phyloP scores from a whole-genome alignment of 2,329 filamentous ascomycete species.

The Beauveria medogensis region DNA sequence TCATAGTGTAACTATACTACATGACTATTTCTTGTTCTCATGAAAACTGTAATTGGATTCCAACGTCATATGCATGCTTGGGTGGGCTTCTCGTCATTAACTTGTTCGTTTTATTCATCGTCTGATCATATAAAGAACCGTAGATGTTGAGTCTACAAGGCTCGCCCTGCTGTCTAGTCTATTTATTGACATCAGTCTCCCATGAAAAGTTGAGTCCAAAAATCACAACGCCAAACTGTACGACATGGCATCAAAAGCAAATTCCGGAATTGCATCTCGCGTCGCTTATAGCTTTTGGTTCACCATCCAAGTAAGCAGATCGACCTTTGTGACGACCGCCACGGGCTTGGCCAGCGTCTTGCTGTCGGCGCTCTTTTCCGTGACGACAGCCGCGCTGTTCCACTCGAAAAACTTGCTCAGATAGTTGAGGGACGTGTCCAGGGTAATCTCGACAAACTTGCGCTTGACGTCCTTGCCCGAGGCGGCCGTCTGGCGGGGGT shows the following conservation, averaged over 20 bases:
- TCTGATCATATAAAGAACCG: conserved; percentile 14
- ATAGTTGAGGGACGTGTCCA: conserved; percentile 74
- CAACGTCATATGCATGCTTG: too few relatives aligned
- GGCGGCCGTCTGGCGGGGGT: conserved; percentile 58
- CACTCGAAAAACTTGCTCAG: conserved; percentile 94
- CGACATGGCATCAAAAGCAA: conserved; percentile 7
- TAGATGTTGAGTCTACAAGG: conserved; percentile 36
- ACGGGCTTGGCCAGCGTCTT: conserved; percentile 63
- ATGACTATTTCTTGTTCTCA: neutral
- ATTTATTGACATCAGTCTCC: conserved; percentile 7
- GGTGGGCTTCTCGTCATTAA: neutral
- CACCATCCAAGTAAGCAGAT: conserved; percentile 87
- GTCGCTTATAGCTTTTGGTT: conserved; percentile 40
- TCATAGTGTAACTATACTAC: neutral
- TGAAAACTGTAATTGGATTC: too few relatives aligned
- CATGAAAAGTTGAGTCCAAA: conserved; percentile 8
- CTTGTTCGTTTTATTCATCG: conserved; percentile 4
- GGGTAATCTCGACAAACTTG: conserved; percentile 88
- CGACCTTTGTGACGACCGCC: conserved; percentile 93
- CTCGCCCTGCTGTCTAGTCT: conserved; percentile 11
- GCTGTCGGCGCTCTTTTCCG: conserved; percentile 56
- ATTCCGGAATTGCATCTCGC: neutral
- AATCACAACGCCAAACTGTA: conserved; percentile 22
- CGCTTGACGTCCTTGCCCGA: conserved; percentile 39
- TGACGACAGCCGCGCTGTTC: conserved; percentile 94